These are phyloP conservation scores for Mucor racemosus DNA, from an alignment of 371 early-diverging fungal genomes.

Conservation along the genomic window DNA sequence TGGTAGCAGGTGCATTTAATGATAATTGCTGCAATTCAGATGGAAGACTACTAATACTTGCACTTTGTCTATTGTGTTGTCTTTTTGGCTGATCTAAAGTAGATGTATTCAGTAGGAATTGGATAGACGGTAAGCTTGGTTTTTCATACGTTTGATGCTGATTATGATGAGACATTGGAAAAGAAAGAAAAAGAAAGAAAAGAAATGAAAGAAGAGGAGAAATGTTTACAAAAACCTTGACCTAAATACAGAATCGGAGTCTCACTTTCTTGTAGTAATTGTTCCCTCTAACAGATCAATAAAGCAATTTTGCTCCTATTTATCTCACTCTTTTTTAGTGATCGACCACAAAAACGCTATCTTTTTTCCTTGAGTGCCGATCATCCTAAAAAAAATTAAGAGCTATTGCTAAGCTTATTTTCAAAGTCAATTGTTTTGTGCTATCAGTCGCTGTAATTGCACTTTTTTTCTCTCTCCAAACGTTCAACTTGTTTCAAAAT, in stretches of 20 bases:
- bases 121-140: slow-evolving; percentile 34
- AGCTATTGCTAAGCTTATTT: neutral
- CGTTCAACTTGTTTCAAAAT: neutral
- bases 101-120: slow-evolving; percentile 24
- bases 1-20: slow-evolving; percentile 22
- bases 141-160: slow-evolving; percentile 17
- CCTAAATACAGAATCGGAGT: slow-evolving; percentile 10
- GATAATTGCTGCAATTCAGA: slow-evolving; percentile 35
- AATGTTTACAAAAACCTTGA: neutral
- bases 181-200: slow-evolving; percentile 15
- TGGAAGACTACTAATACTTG: slow-evolving; percentile 29
- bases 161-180: slow-evolving; percentile 18
- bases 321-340: neutral
- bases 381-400: slow-evolving; percentile 1
- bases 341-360: neutral
- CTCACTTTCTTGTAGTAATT: neutral
- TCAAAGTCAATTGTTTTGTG: neutral
- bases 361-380: neutral
- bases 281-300: neutral
- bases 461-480: neutral
- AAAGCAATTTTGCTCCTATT: neutral
- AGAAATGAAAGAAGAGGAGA: slow-evolving; percentile 8
- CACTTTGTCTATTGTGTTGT: slow-evolving; percentile 10
- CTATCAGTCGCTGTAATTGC: neutral
- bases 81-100: neutral